Evolutionary conservation across 352 stramenopile genomes (phyloP).

Genomic region (Phytophthora cactorum): DNA sequence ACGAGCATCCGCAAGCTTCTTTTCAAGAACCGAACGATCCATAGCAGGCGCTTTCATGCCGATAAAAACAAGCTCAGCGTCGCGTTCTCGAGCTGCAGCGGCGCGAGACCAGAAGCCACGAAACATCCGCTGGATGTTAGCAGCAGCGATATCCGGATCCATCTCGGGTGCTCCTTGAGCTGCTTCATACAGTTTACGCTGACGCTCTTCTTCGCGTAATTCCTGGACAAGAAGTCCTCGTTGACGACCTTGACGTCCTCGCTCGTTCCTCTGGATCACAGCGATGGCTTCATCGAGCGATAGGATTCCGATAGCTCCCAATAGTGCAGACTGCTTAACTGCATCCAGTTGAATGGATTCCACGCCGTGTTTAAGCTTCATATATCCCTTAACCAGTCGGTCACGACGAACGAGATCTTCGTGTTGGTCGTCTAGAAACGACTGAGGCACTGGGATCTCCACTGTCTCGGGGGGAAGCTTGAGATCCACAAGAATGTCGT

Average conservation of each 20-base stretch:
- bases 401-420: slow-evolving; percentile 75
- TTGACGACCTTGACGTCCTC: slow-evolving; percentile 87
- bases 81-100: slow-evolving; percentile 66
- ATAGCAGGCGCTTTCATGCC: slow-evolving; percentile 88
- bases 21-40: slow-evolving; percentile 71
- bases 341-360: slow-evolving; percentile 67
- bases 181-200: slow-evolving; percentile 78
- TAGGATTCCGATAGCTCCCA: slow-evolving; percentile 25
- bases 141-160: slow-evolving; percentile 91
- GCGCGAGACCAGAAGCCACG: slow-evolving; percentile 81
- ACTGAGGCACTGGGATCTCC: slow-evolving; percentile 89
- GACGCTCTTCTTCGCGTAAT: slow-evolving; percentile 85
- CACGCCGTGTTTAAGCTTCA: slow-evolving; percentile 90
- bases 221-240: slow-evolving; percentile 86
- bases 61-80: slow-evolving; percentile 92
- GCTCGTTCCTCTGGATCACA: slow-evolving; percentile 91
- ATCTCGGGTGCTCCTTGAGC: slow-evolving; percentile 70
- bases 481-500: slow-evolving; percentile 93
- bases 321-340: slow-evolving; percentile 34
- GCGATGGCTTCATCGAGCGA: slow-evolving; percentile 85
- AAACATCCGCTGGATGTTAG: slow-evolving; percentile 92
- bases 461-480: slow-evolving; percentile 93
- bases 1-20: slow-evolving; percentile 75
- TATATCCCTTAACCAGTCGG: slow-evolving; percentile 88
- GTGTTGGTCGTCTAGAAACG: slow-evolving; percentile 88